Evolutionary conservation across 2,329 filamentous ascomycete species (phyloP).

Genomic region (Hymenoscyphus repandus): DNA sequence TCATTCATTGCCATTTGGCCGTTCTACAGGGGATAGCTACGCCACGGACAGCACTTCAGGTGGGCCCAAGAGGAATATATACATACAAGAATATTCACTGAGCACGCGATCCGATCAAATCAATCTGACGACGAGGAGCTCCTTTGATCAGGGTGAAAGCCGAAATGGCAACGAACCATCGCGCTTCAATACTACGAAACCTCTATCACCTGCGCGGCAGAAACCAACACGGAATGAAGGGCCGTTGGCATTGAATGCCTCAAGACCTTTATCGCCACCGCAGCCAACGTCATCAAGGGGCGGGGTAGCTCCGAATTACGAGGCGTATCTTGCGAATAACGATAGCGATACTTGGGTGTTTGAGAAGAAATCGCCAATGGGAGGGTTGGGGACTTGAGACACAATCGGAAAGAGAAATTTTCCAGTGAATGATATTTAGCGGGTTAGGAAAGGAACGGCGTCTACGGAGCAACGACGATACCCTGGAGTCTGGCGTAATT

Average conservation of each 20-base stretch:
- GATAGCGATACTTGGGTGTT: background rate
- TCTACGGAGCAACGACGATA: too few species aligned
- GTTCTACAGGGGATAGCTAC: background rate
- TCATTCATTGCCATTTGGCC: background rate
- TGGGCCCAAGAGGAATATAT: background rate
- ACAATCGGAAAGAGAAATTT: too few species aligned
- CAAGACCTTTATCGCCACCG: background rate
- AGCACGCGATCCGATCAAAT: background rate
- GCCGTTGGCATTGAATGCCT: background rate
- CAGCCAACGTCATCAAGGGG: background rate
- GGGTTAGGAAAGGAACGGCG: too few species aligned
- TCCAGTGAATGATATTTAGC: too few species aligned
- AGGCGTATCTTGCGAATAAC: background rate
- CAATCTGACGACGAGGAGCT: background rate
- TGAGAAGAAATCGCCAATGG: background rate
- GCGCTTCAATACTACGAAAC: background rate
- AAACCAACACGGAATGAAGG: background rate
- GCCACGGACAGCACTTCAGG: background rate
- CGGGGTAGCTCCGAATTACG: background rate
- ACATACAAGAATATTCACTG: background rate
- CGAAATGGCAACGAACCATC: background rate
- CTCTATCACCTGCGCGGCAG: too few species aligned
- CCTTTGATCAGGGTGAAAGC: background rate
- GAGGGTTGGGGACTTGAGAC: background rate
- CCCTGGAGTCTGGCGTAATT: too few species aligned